Conservation (phyloP, 768 basidiomycete genomes). For the Gymnopilus dilepis region DNA sequence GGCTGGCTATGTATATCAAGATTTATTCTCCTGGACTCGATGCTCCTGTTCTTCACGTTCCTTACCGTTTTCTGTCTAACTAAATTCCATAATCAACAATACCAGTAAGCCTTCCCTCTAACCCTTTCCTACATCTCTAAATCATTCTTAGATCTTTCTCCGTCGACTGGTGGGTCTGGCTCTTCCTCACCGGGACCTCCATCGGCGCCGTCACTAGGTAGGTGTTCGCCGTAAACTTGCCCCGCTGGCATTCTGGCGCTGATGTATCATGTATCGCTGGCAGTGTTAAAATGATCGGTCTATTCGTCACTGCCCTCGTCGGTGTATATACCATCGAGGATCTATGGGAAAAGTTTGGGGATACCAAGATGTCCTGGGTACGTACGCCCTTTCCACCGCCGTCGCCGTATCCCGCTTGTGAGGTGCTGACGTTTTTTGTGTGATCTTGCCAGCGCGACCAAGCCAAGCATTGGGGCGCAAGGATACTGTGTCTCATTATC, state of each 20-base stretch:
- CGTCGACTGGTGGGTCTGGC: conserved; percentile 97
- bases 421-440: conserved; percentile 6
- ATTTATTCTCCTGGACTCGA: conserved; percentile 97
- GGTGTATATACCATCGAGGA: conserved; percentile 98
- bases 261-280: no score
- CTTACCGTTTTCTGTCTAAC: conserved; percentile 93
- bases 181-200: conserved; percentile 89
- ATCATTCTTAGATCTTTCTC: conserved; percentile 75
- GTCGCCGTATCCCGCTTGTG: background rate
- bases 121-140: conserved; percentile 12
- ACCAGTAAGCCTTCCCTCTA: conserved; percentile 62
- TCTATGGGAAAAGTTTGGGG: conserved; percentile 98
- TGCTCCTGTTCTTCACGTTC: conserved; percentile 99
- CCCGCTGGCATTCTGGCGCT: no score
- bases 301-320: conserved; percentile 94
- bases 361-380: conserved; percentile 89
- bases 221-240: conserved; percentile 11
- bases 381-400: conserved; percentile 34
- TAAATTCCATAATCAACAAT: conserved; percentile 98
- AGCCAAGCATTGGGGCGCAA: conserved; percentile 88
- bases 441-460: conserved; percentile 70
- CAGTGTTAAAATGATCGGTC: conserved; percentile 95
- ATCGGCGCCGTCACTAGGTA: conserved; percentile 96
- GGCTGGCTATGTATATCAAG: conserved; percentile 97
- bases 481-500: conserved; percentile 83